Evolutionary conservation across 768 basidiomycete genomes (phyloP).

Genomic region (Amyloporia xantha): DNA sequence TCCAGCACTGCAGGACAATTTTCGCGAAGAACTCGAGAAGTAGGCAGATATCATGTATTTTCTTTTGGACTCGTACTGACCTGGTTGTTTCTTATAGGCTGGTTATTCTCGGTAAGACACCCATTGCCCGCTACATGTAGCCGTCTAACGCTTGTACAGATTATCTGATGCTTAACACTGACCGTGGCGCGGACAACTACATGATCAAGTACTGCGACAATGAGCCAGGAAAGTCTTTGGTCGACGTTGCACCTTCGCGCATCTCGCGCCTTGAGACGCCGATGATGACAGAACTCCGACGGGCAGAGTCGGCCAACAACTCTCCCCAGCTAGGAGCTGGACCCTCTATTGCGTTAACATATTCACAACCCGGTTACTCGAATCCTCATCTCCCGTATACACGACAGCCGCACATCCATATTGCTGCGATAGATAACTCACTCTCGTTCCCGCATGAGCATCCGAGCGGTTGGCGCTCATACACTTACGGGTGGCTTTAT

Average conservation of each 20-base stretch:
- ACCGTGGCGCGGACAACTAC: conserved; percentile 83
- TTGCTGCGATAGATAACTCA: conserved; percentile 91
- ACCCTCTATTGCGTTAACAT: conserved; percentile 9
- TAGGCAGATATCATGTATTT: conserved; percentile 28
- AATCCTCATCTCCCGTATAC: conserved; percentile 33
- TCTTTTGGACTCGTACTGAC: neutral
- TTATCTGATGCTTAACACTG: conserved; percentile 90
- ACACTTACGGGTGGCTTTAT: conserved; percentile 86
- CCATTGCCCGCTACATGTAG: neutral
- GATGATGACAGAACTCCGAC: conserved; percentile 62
- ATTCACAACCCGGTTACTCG: conserved; percentile 16
- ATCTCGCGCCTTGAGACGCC: conserved; percentile 64
- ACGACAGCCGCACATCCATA: conserved; percentile 75
- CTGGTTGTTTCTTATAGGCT: conserved; percentile 41
- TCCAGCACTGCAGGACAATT: conserved; percentile 67
- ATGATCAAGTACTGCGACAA: conserved; percentile 90
- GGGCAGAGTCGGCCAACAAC: conserved; percentile 18
- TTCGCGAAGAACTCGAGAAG: conserved; percentile 87
- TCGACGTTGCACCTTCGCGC: conserved; percentile 73
- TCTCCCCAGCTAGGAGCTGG: conserved; percentile 10
- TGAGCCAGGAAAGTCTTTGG: conserved; percentile 68
- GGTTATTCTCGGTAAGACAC: conserved; percentile 66
- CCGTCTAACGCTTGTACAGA: conserved; percentile 38
- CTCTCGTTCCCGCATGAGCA: conserved; percentile 90
- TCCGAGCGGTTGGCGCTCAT: conserved; percentile 69